phyloP scores from a whole-genome alignment of 768 basidiomycete genomes.

The Russula foetens region DNA sequence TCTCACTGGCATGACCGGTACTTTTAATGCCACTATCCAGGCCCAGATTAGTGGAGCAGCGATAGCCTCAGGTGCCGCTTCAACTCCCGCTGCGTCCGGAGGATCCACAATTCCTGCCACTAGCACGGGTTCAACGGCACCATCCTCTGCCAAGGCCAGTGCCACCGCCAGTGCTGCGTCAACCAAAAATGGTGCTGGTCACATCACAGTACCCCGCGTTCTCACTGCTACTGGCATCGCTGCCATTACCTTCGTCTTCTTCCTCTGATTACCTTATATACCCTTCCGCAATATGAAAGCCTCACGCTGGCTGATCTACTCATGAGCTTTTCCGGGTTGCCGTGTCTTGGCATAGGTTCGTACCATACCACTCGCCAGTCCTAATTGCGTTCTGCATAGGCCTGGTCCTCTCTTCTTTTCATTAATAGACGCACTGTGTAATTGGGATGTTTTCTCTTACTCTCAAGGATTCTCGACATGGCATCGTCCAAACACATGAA shows the following conservation, averaged over 20 bases:
- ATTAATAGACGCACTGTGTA: neutral
- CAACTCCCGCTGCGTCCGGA: constrained; percentile 11
- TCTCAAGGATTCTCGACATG: neutral
- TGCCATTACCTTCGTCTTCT: constrained; percentile 13
- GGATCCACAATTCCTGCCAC: constrained; percentile 9
- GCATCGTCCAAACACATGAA: neutral
- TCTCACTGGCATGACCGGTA: constrained; percentile 61
- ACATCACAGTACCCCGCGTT: constrained; percentile 14
- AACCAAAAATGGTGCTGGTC: constrained; percentile 15
- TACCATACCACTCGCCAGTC: neutral
- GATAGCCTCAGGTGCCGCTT: constrained; percentile 21
- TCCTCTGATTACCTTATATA: constrained; percentile 6
- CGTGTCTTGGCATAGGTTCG: neutral
- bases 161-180: neutral
- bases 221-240: constrained; percentile 19
- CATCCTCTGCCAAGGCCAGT: constrained; percentile 13
- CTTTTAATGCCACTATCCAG: constrained; percentile 48
- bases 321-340: neutral
- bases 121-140: neutral
- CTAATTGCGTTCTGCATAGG: neutral
- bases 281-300: neutral
- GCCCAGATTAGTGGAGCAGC: constrained; percentile 55
- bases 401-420: neutral
- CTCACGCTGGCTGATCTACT: neutral
- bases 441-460: neutral